Percentiles rank a stretch among this genome's conserved stretches.
Conservation (phyloP, 2,329 filamentous ascomycete species). For the Paecilomyces variotii region DNA sequence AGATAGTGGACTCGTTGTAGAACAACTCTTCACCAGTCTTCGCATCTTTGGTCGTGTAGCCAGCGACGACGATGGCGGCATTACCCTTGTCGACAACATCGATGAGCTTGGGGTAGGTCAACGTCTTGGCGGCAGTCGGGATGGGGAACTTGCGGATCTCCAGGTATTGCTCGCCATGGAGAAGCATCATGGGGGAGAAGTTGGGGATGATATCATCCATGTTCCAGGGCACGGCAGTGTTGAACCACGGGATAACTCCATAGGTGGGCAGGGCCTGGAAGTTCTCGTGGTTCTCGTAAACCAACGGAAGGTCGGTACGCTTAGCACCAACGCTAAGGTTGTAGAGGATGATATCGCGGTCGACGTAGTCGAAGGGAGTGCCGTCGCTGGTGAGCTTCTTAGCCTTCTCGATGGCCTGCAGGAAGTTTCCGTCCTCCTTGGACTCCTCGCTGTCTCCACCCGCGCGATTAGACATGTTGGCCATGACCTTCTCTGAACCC, state of each 20-base stretch:
- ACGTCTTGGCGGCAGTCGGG: constrained; percentile 69
- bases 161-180: constrained; percentile 97
- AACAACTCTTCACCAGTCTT: constrained; percentile 83
- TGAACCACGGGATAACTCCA: constrained; percentile 91
- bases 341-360: constrained; percentile 88
- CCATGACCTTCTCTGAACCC: constrained; percentile 70
- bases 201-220: constrained; percentile 82
- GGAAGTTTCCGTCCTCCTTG: constrained; percentile 52
- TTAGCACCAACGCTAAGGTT: constrained; percentile 92
- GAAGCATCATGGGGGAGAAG: constrained; percentile 97
- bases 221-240: constrained; percentile 69
- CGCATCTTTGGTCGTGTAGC: constrained; percentile 75
- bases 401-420: constrained; percentile 67
- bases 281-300: constrained; percentile 83
- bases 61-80: constrained; percentile 73
- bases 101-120: constrained; percentile 71
- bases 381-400: constrained; percentile 64
- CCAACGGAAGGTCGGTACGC: constrained; percentile 74
- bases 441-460: constrained; percentile 42
- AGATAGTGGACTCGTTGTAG: constrained; percentile 93
- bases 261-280: constrained; percentile 96
- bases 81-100: constrained; percentile 96
- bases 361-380: constrained; percentile 73
- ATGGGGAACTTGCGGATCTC: constrained; percentile 89
- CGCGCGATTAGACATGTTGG: constrained; percentile 70